Percentiles rank a stretch among this genome's conserved stretches.
These are phyloP conservation scores for Rosa rugosa DNA, from an alignment of 306 rosid species.

Conservation along the genomic window DNA sequence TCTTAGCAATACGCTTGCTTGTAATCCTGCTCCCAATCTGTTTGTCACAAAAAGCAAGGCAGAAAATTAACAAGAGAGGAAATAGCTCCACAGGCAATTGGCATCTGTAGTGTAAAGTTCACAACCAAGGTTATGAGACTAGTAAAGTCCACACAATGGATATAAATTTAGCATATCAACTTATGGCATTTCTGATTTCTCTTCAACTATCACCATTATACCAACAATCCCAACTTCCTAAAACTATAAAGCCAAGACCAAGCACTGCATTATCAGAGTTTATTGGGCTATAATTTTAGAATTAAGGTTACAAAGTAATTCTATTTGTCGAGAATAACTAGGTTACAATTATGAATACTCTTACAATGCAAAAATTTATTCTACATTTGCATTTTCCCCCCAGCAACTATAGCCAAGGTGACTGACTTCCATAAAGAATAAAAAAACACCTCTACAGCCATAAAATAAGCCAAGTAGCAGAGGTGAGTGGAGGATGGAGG, in stretches of 20 bases:
- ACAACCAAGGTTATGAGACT: slow-evolving; percentile 1
- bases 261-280: neutral
- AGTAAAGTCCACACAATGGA: neutral
- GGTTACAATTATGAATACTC: slow-evolving; percentile 5
- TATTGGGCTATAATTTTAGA: neutral
- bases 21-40: slow-evolving; percentile 96
- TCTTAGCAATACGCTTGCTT: slow-evolving; percentile 76
- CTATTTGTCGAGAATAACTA: neutral
- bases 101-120: neutral
- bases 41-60: slow-evolving; percentile 24
- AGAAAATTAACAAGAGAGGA: neutral
- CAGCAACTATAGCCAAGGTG: neutral
- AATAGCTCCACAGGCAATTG: slow-evolving; percentile 16
- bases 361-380: neutral
- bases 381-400: neutral
- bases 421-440: neutral
- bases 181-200: neutral
- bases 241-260: neutral
- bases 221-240: neutral
- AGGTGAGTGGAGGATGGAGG: slow-evolving; percentile 2
- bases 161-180: neutral
- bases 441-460: neutral
- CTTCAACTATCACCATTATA: neutral
- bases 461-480: neutral
- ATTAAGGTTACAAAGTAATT: neutral